Evolutionary conservation across 306 rosid genomes (phyloP).

Genomic region (Quercus parvula): DNA sequence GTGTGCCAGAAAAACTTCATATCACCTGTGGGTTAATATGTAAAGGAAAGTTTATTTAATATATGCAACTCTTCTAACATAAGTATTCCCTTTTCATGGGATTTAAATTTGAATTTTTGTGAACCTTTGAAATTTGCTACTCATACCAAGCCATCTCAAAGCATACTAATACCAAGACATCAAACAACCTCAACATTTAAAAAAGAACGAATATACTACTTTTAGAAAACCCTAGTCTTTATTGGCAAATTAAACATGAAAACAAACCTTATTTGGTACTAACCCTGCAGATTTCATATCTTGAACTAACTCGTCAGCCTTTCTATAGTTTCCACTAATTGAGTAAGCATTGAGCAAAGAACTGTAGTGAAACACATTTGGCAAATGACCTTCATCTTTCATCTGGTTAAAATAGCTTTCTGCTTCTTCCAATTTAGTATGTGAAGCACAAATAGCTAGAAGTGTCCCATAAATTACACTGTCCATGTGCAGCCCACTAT

Average conservation of each 20-base stretch:
- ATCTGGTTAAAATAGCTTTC: conserved; percentile 70
- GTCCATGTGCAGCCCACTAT: conserved; percentile 60
- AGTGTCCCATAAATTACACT: conserved; percentile 74
- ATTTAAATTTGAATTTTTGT: background rate
- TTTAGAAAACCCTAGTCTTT: background rate
- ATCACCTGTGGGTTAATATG: background rate
- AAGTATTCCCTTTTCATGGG: background rate
- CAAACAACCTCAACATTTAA: background rate
- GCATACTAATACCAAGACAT: background rate
- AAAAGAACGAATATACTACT: background rate
- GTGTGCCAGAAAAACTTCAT: background rate
- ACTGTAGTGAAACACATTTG: conserved; percentile 78
- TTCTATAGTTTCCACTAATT: conserved; percentile 54
- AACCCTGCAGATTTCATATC: conserved; percentile 83
- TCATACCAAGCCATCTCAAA: background rate
- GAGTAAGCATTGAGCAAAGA: conserved; percentile 88
- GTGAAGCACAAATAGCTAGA: conserved; percentile 88
- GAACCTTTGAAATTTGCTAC: background rate
- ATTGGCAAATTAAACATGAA: conserved; percentile 28
- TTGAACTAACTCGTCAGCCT: conserved; percentile 65
- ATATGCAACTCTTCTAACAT: background rate
- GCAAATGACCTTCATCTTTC: conserved; percentile 73
- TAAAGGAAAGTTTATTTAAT: background rate
- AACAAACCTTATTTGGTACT: conserved; percentile 98
- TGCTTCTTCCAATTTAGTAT: conserved; percentile 74